Evolutionary conservation across 345 rosid genomes (phyloP).

Genomic region (Citrus medica): DNA sequence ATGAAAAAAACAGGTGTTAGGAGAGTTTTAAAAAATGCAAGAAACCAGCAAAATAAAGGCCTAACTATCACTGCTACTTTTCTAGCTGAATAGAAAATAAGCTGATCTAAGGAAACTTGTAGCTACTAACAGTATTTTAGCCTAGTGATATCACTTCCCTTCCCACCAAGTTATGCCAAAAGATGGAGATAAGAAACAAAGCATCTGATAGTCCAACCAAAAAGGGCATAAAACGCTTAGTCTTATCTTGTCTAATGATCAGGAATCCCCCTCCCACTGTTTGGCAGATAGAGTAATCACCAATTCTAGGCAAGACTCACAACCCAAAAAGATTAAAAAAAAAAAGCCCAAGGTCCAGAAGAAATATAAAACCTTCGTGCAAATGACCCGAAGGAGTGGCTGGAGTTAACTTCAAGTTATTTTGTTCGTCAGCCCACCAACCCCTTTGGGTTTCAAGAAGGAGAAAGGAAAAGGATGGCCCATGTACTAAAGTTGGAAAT

Average conservation of each 20-base stretch:
- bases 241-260: neutral
- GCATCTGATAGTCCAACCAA: no score
- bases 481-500: neutral
- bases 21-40: neutral
- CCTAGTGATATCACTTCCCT: neutral
- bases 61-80: neutral
- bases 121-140: neutral
- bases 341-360: neutral
- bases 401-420: neutral
- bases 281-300: neutral
- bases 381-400: neutral
- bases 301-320: neutral
- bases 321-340: neutral
- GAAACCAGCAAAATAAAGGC: neutral
- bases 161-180: neutral
- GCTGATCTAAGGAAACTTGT: neutral
- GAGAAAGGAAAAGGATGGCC: neutral
- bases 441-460: neutral
- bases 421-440: neutral
- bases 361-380: neutral
- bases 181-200: neutral
- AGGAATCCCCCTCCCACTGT: neutral
- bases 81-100: neutral
- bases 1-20: constrained; percentile 6
- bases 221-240: neutral